Conservation (phyloP, 2,329 filamentous ascomycete species). For the Neopestalotiopsis sp. region DNA sequence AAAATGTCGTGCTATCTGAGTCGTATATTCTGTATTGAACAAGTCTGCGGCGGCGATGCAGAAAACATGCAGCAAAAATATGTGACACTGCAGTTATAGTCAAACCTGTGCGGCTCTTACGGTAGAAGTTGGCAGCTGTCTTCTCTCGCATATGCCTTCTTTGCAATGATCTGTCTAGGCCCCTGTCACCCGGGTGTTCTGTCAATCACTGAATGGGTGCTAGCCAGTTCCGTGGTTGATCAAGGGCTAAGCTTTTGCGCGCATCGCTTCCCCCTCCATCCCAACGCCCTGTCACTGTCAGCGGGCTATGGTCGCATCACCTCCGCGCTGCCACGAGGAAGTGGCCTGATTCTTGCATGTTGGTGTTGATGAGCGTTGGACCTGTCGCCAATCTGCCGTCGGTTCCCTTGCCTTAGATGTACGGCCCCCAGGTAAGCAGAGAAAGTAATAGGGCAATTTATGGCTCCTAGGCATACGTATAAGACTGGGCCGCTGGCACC, state of each 20-base stretch:
- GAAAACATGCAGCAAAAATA: not conserved
- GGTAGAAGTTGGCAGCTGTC: not conserved
- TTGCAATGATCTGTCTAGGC: not conserved
- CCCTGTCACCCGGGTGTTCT: not conserved
- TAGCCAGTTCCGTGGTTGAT: too few relatives aligned
- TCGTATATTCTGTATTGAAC: not conserved
- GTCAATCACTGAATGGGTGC: not conserved
- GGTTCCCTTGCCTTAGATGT: not conserved
- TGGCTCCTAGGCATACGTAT: not conserved
- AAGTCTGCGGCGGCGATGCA: not conserved
- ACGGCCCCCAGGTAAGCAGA: not conserved
- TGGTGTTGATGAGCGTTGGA: not conserved
- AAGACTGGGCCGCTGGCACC: not conserved
- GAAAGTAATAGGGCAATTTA: not conserved
- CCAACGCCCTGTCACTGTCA: constrained; percentile 4
- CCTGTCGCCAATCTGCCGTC: not conserved
- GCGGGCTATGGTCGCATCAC: constrained; percentile 5
- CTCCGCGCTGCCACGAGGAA: constrained; percentile 19
- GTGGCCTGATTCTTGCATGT: constrained; percentile 22
- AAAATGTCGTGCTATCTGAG: too few relatives aligned
- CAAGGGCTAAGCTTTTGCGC: constrained; percentile 6
- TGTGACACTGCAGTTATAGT: not conserved
- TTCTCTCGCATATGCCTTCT: not conserved
- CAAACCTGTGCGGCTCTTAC: not conserved
- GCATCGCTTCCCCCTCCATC: not conserved